A percentile compares a stretch with the other conserved stretches of the same genome.
Conservation (phyloP, 768 basidiomycete species). For the Tubosaeta sp. region DNA sequence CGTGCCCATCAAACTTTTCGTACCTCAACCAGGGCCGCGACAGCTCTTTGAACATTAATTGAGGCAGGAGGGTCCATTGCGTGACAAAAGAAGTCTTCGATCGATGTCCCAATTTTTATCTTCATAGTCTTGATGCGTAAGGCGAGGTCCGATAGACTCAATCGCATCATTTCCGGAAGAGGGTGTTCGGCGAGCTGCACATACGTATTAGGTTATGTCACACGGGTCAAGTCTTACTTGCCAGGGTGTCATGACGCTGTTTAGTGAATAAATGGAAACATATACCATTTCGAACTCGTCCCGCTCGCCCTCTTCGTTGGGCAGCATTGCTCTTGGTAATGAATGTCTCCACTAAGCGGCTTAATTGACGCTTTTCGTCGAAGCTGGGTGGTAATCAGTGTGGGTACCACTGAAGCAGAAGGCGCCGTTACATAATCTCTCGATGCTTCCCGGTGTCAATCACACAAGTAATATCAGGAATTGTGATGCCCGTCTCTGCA, state of each 20-base stretch:
- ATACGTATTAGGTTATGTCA: neutral
- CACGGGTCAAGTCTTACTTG: conserved; percentile 19
- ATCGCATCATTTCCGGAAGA: conserved; percentile 90
- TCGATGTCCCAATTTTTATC: conserved; percentile 74
- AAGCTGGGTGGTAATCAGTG: conserved; percentile 47
- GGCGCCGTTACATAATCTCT: conserved; percentile 70
- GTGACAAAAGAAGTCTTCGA: conserved; percentile 83
- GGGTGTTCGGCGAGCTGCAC: conserved; percentile 82
- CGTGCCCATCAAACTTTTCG: neutral
- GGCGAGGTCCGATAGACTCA: conserved; percentile 89
- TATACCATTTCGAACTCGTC: conserved; percentile 83
- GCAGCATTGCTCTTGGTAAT: conserved; percentile 89
- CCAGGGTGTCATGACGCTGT: conserved; percentile 76
- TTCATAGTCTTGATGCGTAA: conserved; percentile 93
- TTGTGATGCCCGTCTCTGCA: conserved; percentile 96
- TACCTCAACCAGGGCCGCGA: conserved; percentile 89
- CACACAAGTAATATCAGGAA: conserved; percentile 95
- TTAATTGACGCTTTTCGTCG: conserved; percentile 96
- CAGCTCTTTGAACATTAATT: conserved; percentile 85
- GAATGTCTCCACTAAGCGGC: conserved; percentile 86
- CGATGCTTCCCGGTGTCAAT: conserved; percentile 92
- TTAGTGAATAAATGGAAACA: conserved; percentile 97
- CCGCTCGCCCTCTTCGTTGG: conserved; percentile 85
- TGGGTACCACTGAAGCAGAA: neutral
- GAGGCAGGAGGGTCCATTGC: conserved; percentile 87